Conservation (phyloP, 2,329 filamentous ascomycete species). For the Fusarium palustre region DNA sequence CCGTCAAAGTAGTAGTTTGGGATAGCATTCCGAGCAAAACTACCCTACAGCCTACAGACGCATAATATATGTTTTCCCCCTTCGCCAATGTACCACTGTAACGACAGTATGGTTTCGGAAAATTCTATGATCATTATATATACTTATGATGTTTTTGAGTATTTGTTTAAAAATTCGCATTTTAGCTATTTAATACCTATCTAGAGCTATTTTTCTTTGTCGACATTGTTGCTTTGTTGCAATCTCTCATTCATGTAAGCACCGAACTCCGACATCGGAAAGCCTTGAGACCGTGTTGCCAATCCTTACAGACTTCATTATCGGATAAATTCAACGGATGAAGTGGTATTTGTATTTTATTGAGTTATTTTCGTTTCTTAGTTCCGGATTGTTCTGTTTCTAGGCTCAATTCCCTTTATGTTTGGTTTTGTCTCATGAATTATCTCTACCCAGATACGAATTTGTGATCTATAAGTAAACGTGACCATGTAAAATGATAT, state of each 20-base stretch:
- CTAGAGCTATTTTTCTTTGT: too few species aligned
- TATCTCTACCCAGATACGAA: background rate
- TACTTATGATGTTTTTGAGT: background rate
- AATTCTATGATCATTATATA: background rate
- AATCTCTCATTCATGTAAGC: background rate
- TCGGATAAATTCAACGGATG: background rate
- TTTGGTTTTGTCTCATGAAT: background rate
- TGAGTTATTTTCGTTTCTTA: slow-evolving; percentile 18
- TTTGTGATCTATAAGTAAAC: slow-evolving; percentile 15
- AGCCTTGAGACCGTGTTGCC: rapidly evolving
- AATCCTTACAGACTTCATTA: too few species aligned
- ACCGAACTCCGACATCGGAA: background rate
- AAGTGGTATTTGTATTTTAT: background rate
- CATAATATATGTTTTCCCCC: background rate
- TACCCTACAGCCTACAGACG: background rate
- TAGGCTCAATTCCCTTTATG: background rate
- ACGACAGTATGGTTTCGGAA: too few species aligned
- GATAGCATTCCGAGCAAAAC: background rate
- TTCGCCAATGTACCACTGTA: background rate
- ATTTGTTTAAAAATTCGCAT: background rate
- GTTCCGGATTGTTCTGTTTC: background rate
- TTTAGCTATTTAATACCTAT: background rate
- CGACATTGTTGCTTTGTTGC: background rate
- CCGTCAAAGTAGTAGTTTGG: background rate
- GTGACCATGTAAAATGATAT: background rate